Evolutionary conservation across 768 basidiomycete genomes (phyloP), one percentile per base, ranked within the genome.

Genomic region (Suillus bovinus): DNA sequence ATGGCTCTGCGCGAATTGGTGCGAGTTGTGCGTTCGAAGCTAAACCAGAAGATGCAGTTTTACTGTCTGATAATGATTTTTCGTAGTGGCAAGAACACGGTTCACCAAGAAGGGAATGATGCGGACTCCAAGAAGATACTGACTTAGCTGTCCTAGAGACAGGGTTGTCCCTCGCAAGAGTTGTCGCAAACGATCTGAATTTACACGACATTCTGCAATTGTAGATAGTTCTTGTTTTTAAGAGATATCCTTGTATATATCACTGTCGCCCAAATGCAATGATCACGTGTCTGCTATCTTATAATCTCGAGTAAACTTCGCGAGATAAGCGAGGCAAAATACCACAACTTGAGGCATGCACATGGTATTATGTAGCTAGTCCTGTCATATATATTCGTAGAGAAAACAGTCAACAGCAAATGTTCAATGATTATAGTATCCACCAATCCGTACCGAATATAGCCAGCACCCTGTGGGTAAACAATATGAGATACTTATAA

Each of bases 401-500:
- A 16, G 14, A 47, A 47, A 3, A 47, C 24, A 33, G 58, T 27
- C 17, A 60, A 24, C 24, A 36, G 29, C 16, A 36, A n/a, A 7
- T 47, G 46, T 47, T 46, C 52, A 54, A 24, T 46, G n/a, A 46
- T 50, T 27, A 60, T 60, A 13, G 46, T 46, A 46, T 33, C 58
- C 22, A 59, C 44, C 42, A 13, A 31, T 10, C 16, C 11, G 24
- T 55, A 38, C 36, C 59, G 38, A 24, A 22, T 36, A 49, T 49
- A 36, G 58, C n/a, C 42, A 31, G 33, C 16, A 50, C 46, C 44
- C 39, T 27, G 22, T 31, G 53, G 33, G 62, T 36, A 38, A 58
- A 61, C 13, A 47, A n/a, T 17, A 36, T 58, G 61, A 47, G 44
- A 66, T 22, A 57, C 34, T 52, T 34, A 6, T 63, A 60, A 59